Conservation (phyloP, 2,329 filamentous ascomycete genomes). For the Pseudogymnoascus sp. region DNA sequence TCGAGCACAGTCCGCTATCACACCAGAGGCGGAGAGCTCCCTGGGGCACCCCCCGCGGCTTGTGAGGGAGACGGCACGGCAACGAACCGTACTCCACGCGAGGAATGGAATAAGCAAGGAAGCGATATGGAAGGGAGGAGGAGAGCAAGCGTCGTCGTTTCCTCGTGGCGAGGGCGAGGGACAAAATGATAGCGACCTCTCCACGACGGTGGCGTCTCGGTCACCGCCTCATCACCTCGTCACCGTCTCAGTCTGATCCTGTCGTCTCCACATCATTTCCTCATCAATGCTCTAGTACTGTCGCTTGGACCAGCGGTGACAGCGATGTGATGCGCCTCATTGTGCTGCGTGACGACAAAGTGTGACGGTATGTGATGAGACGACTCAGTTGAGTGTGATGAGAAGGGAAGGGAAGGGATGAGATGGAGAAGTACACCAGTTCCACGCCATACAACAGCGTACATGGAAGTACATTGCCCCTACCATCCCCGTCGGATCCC, state of each 20-base stretch:
- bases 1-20: not conserved
- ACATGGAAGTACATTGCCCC: not conserved
- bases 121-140: not conserved
- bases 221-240: not conserved
- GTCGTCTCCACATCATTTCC: not conserved
- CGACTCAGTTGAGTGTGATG: not conserved
- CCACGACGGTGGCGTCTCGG: not conserved
- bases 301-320: not conserved
- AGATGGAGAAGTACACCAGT: not conserved
- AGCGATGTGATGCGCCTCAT: constrained; percentile 1
- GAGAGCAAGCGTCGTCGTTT: not conserved
- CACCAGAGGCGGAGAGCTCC: not conserved
- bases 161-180: not conserved
- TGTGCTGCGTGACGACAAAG: constrained; percentile 5
- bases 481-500: not conserved
- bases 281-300: not conserved
- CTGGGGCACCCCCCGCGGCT: not conserved
- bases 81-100: not conserved
- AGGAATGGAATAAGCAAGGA: constrained; percentile 2
- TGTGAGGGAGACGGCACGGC: not conserved
- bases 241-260: not conserved
- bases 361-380: constrained; percentile 5
- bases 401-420: not conserved
- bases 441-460: not conserved
- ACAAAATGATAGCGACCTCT: not conserved